Conservation (phyloP, 2,329 filamentous ascomycete genomes). For the Hypomyces perniciosus region DNA sequence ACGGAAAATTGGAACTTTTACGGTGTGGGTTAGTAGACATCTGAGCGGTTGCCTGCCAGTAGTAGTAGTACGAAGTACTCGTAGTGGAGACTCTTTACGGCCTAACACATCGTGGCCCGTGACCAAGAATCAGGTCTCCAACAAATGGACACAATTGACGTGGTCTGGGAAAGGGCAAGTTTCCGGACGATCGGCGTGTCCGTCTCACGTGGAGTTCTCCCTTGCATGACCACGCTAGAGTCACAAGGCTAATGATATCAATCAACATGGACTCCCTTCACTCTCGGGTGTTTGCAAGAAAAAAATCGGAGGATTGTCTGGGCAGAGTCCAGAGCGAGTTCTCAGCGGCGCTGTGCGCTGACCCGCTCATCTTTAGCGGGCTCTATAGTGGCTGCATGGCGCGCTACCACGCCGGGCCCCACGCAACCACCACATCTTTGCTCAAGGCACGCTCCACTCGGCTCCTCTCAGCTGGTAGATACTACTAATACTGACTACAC, state of each 20-base stretch:
- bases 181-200: not conserved
- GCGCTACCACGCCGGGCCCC: constrained; percentile 3
- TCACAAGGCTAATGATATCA: not conserved
- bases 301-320: not conserved
- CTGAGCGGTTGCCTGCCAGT: too few species aligned
- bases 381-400: constrained; percentile 8
- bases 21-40: too few species aligned
- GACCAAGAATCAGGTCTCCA: too few species aligned
- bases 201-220: constrained; percentile 12
- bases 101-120: too few species aligned
- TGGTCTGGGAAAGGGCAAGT: not conserved
- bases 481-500: not conserved
- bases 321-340: not conserved
- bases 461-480: constrained; percentile 4
- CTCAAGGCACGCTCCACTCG: constrained; percentile 7
- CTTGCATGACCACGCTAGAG: constrained; percentile 8
- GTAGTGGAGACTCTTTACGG: too few species aligned
- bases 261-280: not conserved
- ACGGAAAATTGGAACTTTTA: not conserved
- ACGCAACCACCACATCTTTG: constrained; percentile 7
- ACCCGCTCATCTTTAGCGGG: constrained; percentile 2
- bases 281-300: not conserved
- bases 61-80: too few species aligned
- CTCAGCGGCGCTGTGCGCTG: constrained; percentile 7
- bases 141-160: not conserved